Conservation (phyloP, 176 grass and related monocot species). For the Bonia amplexicaulis region DNA sequence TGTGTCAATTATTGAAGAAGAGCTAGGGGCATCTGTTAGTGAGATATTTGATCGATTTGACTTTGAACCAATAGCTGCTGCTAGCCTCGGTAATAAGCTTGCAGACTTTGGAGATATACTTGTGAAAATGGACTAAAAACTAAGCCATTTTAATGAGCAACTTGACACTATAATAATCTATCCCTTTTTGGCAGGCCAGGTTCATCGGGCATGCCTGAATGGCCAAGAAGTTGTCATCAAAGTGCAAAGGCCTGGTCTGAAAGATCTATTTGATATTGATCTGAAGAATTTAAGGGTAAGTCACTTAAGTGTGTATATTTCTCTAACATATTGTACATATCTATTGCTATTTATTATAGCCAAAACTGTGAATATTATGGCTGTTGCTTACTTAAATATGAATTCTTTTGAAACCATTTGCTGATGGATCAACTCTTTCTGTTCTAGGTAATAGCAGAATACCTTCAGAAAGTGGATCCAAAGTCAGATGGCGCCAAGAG, state of each 20-base stretch:
- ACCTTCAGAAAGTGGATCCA: no score
- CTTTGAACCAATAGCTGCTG: slow-evolving; percentile 96
- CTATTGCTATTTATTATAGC: background rate
- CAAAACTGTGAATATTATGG: background rate
- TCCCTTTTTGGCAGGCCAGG: slow-evolving; percentile 79
- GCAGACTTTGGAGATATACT: background rate
- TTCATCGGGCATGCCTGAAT: slow-evolving; percentile 85
- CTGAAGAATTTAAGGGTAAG: slow-evolving; percentile 91
- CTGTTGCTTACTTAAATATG: background rate
- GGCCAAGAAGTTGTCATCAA: slow-evolving; percentile 92
- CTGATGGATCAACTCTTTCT: slow-evolving; percentile 28
- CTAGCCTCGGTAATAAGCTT: slow-evolving; percentile 84
- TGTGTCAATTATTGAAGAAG: slow-evolving; percentile 89
- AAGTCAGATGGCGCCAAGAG: slow-evolving; percentile 98
- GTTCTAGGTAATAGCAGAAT: slow-evolving; percentile 83
- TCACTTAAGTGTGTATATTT: slow-evolving; percentile 7
- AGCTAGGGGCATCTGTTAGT: slow-evolving; percentile 65
- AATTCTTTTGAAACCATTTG: slow-evolving; percentile 20
- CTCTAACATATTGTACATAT: background rate
- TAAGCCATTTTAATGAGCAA: slow-evolving; percentile 1
- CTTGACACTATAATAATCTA: slow-evolving; percentile 36
- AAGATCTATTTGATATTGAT: slow-evolving; percentile 98
- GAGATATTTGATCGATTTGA: slow-evolving; percentile 93
- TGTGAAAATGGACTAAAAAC: background rate
- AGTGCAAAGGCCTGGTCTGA: slow-evolving; percentile 95